These are phyloP conservation scores for Aspergillus ochraceus DNA, from an alignment of 2,329 filamentous ascomycete genomes.

Conservation along the genomic window DNA sequence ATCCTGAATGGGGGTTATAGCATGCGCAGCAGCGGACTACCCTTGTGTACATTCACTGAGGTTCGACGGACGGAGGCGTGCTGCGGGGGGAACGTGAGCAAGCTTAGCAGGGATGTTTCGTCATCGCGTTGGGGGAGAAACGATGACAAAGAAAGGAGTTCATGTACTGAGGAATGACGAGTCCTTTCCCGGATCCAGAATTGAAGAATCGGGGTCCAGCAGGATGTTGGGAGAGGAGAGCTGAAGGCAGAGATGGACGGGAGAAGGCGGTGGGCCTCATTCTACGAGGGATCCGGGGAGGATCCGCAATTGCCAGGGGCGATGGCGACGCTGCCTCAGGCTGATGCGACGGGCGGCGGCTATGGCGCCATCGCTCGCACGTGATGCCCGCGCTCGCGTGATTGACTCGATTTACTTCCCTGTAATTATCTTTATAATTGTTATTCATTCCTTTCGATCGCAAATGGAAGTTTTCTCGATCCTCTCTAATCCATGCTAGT, in stretches of 20 bases:
- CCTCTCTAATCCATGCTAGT: background rate
- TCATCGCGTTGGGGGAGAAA: background rate
- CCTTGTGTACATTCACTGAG: too few species aligned
- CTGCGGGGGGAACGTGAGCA: too few species aligned
- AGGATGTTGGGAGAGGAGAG: too few species aligned
- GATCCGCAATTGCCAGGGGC: constrained; percentile 17
- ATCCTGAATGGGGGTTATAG: background rate
- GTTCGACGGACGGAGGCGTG: too few species aligned
- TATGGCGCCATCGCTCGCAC: constrained; percentile 25
- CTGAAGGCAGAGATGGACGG: background rate
- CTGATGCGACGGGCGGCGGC: constrained; percentile 13
- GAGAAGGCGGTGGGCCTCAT: background rate
- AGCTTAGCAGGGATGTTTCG: background rate
- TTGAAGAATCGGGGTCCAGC: too few species aligned
- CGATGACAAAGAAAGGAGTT: background rate
- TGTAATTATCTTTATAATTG: too few species aligned
- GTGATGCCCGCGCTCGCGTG: constrained; percentile 23
- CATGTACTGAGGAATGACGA: background rate
- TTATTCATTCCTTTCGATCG: too few species aligned
- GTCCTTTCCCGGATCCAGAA: background rate
- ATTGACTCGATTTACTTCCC: constrained; percentile 5
- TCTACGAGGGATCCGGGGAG: too few species aligned
- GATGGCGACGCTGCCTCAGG: constrained; percentile 5
- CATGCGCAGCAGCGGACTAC: too few species aligned
- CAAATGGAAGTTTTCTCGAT: too few species aligned